These are phyloP conservation scores for Fraxinus velutina DNA, from an alignment of 305 asterid species.

Conservation along the genomic window DNA sequence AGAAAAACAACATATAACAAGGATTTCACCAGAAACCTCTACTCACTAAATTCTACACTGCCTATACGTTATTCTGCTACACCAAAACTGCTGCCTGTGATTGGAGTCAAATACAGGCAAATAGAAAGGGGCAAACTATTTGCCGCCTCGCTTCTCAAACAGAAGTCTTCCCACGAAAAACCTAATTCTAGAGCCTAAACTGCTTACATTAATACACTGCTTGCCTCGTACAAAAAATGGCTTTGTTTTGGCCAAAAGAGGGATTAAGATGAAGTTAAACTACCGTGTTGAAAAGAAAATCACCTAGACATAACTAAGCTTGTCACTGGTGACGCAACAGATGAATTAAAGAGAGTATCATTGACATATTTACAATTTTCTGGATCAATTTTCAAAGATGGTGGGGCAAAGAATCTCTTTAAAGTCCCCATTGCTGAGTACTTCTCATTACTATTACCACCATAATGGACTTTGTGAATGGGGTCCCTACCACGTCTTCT, in stretches of 20 bases:
- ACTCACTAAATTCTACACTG: neutral
- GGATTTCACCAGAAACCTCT: neutral
- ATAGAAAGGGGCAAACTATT: conserved; percentile 22
- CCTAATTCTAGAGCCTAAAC: neutral
- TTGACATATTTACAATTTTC: conserved; percentile 60
- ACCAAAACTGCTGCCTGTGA: conserved; percentile 31
- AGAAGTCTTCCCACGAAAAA: neutral
- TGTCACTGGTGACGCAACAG: conserved; percentile 40
- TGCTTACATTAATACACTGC: neutral
- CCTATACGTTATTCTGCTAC: conserved; percentile 1
- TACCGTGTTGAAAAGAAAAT: conserved; percentile 3
- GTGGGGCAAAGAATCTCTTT: conserved; percentile 20
- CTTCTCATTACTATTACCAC: conserved; percentile 11
- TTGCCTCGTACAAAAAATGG: neutral
- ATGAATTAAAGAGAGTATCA: conserved; percentile 42
- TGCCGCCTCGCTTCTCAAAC: conserved; percentile 7
- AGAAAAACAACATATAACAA: neutral
- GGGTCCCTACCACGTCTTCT: conserved; percentile 41
- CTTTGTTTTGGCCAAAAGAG: neutral
- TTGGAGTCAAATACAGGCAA: conserved; percentile 6
- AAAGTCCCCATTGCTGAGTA: conserved; percentile 26
- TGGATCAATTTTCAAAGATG: conserved; percentile 42
- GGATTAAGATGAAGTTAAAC: neutral
- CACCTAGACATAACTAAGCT: conserved; percentile 69
- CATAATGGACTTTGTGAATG: neutral